A percentile compares a stretch with the other conserved stretches of the same genome.
phyloP scores from a whole-genome alignment of 371 early-diverging fungal species.

The Mortierella sp. region DNA sequence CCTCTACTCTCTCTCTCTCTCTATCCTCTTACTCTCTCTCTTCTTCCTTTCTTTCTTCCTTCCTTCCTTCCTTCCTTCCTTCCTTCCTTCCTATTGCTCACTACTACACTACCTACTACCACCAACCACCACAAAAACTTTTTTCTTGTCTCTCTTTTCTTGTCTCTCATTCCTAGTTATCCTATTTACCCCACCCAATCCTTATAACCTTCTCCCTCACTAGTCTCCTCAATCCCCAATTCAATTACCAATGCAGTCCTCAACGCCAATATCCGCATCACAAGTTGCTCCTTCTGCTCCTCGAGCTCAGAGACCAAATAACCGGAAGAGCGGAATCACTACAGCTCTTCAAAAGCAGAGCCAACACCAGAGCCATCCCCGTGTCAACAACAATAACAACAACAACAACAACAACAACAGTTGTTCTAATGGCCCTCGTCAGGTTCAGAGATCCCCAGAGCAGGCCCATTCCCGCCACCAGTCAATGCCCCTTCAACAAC shows the following conservation, averaged over 20 bases:
- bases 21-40: neutral
- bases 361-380: constrained; percentile 13
- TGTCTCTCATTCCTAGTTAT: neutral
- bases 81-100: neutral
- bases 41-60: neutral
- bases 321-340: constrained; percentile 39
- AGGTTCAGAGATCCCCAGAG: constrained; percentile 3
- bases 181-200: neutral
- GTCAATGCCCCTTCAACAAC: constrained; percentile 46
- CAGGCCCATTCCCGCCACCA: constrained; percentile 34
- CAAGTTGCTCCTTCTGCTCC: constrained; percentile 23
- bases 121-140: neutral
- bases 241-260: constrained; percentile 13
- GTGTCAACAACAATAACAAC: neutral
- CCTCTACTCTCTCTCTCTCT: constrained; percentile 16
- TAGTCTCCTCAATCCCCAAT: neutral
- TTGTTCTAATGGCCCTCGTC: constrained; percentile 10
- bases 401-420: constrained; percentile 11
- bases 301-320: constrained; percentile 21
- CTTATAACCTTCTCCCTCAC: neutral
- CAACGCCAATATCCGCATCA: constrained; percentile 32
- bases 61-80: neutral
- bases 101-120: neutral
- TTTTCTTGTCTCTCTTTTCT: neutral
- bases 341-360: constrained; percentile 24